Percentiles rank a stretch among this genome's conserved stretches.
phyloP scores from a whole-genome alignment of 225 moss, liverwort and hornwort genomes.

The Anthoceros angustus region DNA sequence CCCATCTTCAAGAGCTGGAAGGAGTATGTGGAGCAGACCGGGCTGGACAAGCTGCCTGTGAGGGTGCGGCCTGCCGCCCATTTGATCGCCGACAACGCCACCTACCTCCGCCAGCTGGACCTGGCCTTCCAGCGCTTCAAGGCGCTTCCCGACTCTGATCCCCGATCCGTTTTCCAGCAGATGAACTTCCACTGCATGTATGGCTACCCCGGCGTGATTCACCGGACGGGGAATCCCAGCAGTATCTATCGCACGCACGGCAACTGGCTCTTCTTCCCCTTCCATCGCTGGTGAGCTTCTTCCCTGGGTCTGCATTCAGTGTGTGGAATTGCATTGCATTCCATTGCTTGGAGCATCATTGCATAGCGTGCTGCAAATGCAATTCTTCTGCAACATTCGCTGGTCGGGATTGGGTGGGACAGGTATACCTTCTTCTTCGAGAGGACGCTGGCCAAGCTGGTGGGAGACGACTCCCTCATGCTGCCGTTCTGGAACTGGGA shows the following conservation, averaged over 20 bases:
- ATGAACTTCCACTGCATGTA: neutral
- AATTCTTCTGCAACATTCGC: too few relatives aligned
- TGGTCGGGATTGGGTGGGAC: neutral
- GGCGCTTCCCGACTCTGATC: neutral
- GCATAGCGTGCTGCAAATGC: too few relatives aligned
- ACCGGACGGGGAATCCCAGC: neutral
- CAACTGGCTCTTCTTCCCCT: neutral
- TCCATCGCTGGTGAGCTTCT: neutral
- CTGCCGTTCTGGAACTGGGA: slow-evolving; percentile 3
- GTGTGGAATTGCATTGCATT: too few relatives aligned
- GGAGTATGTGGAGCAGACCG: neutral
- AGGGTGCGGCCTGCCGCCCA: slow-evolving; percentile 1
- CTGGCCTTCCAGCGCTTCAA: neutral
- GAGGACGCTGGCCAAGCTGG: neutral
- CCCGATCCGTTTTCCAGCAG: neutral
- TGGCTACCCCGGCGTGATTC: neutral
- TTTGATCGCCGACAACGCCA: neutral
- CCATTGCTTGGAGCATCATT: neutral
- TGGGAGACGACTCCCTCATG: neutral
- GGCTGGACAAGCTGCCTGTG: neutral
- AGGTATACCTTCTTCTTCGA: neutral
- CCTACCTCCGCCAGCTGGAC: slow-evolving; percentile 2
- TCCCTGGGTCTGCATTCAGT: too few relatives aligned
- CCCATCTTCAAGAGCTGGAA: neutral
- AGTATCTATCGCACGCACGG: neutral